phyloP scores from a whole-genome alignment of 2,329 filamentous ascomycete genomes.

The Calonectria hongkongensis region DNA sequence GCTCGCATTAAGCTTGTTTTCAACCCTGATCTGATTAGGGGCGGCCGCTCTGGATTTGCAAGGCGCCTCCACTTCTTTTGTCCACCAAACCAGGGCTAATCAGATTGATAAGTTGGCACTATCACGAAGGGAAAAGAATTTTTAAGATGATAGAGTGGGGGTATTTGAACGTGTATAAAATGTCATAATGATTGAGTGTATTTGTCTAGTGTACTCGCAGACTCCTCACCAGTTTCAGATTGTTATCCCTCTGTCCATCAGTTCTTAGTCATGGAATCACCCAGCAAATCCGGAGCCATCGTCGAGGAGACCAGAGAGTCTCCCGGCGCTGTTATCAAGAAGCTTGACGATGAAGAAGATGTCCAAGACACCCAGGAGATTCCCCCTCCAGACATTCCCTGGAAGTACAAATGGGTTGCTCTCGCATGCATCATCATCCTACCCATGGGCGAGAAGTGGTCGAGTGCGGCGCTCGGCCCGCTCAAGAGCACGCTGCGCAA shows the following conservation, averaged over 20 bases:
- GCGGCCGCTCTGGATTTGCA: background rate
- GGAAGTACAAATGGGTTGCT: conserved; percentile 18
- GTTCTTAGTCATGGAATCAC: background rate
- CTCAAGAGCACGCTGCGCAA: background rate
- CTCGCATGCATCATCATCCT: conserved; percentile 7
- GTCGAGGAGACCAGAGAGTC: background rate
- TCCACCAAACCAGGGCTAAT: background rate
- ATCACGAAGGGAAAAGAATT: background rate
- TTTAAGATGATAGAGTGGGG: background rate
- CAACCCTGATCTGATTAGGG: background rate
- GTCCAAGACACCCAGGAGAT: background rate
- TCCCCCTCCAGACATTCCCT: background rate
- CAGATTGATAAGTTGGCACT: background rate
- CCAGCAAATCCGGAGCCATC: background rate
- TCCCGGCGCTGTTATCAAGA: background rate
- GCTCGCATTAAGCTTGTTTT: conserved; percentile 6
- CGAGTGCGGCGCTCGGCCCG: background rate
- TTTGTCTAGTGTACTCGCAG: background rate
- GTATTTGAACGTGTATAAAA: background rate
- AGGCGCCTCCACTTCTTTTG: background rate
- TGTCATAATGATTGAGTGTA: background rate
- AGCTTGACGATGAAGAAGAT: background rate
- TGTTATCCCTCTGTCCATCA: background rate
- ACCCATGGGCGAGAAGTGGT: background rate
- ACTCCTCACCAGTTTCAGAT: background rate